Conservation (phyloP, 2,329 filamentous ascomycete genomes). For the Podosphaera fusca region DNA sequence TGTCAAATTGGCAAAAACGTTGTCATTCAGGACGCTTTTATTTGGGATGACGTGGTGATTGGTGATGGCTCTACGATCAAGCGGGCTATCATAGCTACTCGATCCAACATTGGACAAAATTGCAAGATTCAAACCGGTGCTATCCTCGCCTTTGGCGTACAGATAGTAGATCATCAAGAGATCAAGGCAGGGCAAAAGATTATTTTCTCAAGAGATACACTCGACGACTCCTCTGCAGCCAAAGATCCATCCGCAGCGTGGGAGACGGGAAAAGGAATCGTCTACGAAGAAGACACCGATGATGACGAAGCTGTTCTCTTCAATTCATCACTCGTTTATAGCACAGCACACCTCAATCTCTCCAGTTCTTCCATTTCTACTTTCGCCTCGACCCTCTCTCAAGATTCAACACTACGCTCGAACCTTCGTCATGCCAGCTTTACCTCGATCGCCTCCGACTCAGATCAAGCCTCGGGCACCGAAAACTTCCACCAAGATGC, state of each 20-base stretch:
- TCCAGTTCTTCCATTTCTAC: slow-evolving; percentile 38
- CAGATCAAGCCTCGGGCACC: slow-evolving; percentile 22
- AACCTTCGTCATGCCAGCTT: slow-evolving; percentile 47
- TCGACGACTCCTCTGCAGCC: slow-evolving; percentile 19
- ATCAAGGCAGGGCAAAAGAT: slow-evolving; percentile 19
- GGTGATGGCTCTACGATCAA: slow-evolving; percentile 50
- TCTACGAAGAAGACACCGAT: slow-evolving; percentile 37
- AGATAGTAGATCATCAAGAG: slow-evolving; percentile 37
- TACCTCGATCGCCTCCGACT: slow-evolving; percentile 42
- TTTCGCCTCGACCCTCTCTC: slow-evolving; percentile 30
- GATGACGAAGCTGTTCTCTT: slow-evolving; percentile 33
- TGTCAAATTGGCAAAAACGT: slow-evolving; percentile 78
- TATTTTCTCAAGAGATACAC: slow-evolving; percentile 20
- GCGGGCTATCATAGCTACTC: slow-evolving; percentile 54
- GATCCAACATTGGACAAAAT: slow-evolving; percentile 45
- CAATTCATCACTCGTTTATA: slow-evolving; percentile 22
- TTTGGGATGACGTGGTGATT: slow-evolving; percentile 70
- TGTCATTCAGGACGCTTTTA: slow-evolving; percentile 51
- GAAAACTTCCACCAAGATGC: slow-evolving; percentile 70
- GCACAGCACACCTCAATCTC: slow-evolving; percentile 16
- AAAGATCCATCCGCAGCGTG: slow-evolving; percentile 31
- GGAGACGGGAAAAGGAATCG: slow-evolving; percentile 33
- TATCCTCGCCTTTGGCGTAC: slow-evolving; percentile 58
- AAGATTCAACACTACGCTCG: slow-evolving; percentile 14
- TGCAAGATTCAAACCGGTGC: slow-evolving; percentile 49